These are phyloP conservation scores for Dactylellina drechsleri DNA, from an alignment of 2,329 filamentous ascomycete genomes.

Conservation along the genomic window DNA sequence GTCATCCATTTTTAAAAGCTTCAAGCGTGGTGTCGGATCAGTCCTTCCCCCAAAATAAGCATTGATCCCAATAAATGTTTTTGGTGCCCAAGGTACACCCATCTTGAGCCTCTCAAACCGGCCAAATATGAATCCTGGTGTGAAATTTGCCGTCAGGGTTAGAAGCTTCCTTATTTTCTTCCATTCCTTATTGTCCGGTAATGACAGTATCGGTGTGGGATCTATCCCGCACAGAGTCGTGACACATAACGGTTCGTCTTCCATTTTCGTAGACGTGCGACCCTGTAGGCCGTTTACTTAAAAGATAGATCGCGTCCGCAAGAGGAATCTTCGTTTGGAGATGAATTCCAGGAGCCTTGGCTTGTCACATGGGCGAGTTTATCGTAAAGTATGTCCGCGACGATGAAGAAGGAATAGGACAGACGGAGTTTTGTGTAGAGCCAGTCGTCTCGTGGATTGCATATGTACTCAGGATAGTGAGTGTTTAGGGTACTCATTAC, in stretches of 20 bases:
- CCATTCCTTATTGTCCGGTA: slow-evolving; percentile 4
- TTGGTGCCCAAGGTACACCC: not conserved
- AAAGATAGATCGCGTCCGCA: too few relatives aligned
- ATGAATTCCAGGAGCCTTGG: not conserved
- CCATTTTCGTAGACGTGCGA: slow-evolving; percentile 6
- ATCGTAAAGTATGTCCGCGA: not conserved
- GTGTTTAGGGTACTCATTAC: too few relatives aligned
- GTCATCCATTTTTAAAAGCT: too few relatives aligned
- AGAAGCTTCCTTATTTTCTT: slow-evolving; percentile 5
- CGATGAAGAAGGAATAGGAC: not conserved
- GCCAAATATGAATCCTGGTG: not conserved
- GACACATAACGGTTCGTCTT: not conserved
- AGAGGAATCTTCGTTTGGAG: not conserved
- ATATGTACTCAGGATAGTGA: too few relatives aligned
- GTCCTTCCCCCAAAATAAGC: too few relatives aligned
- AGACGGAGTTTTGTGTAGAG: too few relatives aligned
- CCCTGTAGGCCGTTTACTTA: too few relatives aligned
- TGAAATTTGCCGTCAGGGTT: not conserved
- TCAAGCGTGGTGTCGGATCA: too few relatives aligned
- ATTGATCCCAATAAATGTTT: too few relatives aligned
- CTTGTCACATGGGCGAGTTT: not conserved
- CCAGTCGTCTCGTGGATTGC: too few relatives aligned
- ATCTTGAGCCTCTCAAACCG: slow-evolving; percentile 1
- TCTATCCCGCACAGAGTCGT: not conserved
- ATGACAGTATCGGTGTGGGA: slow-evolving; percentile 3